Evolutionary conservation across 768 basidiomycete species (phyloP).

Genomic region (Vararia minispora): DNA sequence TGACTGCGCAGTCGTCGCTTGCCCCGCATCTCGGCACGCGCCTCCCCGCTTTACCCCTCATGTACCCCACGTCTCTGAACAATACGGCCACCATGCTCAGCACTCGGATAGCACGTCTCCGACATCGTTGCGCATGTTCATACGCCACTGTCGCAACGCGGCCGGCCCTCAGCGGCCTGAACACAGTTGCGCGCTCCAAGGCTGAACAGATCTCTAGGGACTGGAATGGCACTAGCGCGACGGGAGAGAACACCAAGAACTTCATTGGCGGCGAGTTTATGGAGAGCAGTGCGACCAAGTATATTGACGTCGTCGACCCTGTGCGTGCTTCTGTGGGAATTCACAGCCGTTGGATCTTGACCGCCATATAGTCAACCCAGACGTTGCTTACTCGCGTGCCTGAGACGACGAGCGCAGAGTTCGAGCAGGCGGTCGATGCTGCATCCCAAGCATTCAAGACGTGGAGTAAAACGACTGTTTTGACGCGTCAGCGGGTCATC

Average conservation of each 20-base stretch:
- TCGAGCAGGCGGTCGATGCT: constrained; percentile 71
- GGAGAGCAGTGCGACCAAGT: constrained; percentile 66
- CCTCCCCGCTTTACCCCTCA: no score
- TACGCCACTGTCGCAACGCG: constrained; percentile 17
- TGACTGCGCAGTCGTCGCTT: no score
- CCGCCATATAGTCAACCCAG: constrained; percentile 64
- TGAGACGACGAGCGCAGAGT: constrained; percentile 74
- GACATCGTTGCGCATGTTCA: constrained; percentile 15
- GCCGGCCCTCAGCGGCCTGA: constrained; percentile 34
- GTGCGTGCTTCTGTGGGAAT: constrained; percentile 31
- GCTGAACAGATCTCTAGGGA: constrained; percentile 61
- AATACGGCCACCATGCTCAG: no score
- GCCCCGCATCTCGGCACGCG: no score
- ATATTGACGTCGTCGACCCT: constrained; percentile 86
- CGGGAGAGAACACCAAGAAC: constrained; percentile 85
- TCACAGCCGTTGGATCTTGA: neutral
- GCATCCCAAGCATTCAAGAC: constrained; percentile 79
- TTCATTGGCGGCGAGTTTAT: constrained; percentile 86
- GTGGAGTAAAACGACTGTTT: constrained; percentile 79
- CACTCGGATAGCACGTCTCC: no score
- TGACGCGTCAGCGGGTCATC: constrained; percentile 80
- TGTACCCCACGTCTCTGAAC: no score
- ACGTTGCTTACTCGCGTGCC: constrained; percentile 82
- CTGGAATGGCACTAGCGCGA: constrained; percentile 83
- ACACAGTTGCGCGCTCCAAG: constrained; percentile 40